Evolutionary conservation across 176 grass and related monocot species (phyloP), one percentile per base, ranked within the genome.

Genomic region (Aegilops speltoides): DNA sequence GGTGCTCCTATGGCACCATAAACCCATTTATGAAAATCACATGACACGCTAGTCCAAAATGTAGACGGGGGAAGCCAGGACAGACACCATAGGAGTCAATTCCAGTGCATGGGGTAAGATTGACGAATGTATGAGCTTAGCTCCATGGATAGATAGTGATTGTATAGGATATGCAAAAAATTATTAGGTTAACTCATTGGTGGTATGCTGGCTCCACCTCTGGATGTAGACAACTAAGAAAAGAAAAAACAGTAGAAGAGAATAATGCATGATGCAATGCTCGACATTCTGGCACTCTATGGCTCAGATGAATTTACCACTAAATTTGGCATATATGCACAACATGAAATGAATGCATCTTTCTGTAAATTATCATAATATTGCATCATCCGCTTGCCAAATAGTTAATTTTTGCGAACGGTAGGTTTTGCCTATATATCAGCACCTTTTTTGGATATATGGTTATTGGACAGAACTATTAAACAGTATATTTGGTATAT

Each of bases 401-500:
- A 41, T 6, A 23, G 10, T 43, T 72, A 28, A 14, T 64, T 73
- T 45, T 43, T 6, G 22, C 6, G 46, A 8, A 75, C 0, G 68
- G 19, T 8, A 36, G 17, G 4, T 23, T 22, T 22, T 71, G 33
- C 34, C 41, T 43, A 45, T 43, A 14, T 25, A 73, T n/a, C 70
- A 73, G 70, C 70, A 45, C n/a, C 6, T 16, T 45, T 73, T 73
- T 25, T 25, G 11, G n/a, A 73, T 12, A 73, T 45, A 13, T 45
- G 22, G 22, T 45, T 43, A 73, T 34, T 73, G 70, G 38, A 25
- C 12, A 73, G 52, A 78, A 61, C 22, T 37, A 68, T 37, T 78
- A 73, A 73, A 43, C 38, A 16, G 38, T 73, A 73, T 43, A 72
- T 40, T 72, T 72, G 34, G 8, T 67, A 82, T 32, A 68, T 77